Evolutionary conservation across 2,329 filamentous ascomycete species (phyloP), one percentile per base, ranked within the genome.

Genomic region (Colletotrichum horii): DNA sequence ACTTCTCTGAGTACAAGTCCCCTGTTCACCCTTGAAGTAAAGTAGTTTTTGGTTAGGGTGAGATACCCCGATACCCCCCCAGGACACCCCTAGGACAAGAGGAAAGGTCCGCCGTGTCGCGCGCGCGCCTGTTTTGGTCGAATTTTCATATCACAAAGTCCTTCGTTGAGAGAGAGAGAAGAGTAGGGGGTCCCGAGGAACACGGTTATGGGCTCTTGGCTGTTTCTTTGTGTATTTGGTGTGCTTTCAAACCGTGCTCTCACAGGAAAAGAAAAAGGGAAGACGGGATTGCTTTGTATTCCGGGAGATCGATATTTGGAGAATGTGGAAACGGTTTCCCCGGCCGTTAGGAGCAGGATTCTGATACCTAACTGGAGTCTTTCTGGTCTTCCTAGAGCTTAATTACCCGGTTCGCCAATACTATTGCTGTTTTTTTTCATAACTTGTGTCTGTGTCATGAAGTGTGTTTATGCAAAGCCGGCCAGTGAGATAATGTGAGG

Each of bases 1-100:
- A 61, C 69, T 77, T 77, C 36, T 71, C 48, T 28, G 75, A 77
- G 64, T 71, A 70, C 68, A 77, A 72, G 73, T 71, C 71, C 16
- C 71, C 71, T 15, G 71, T 75, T 15, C 66, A 76, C 71, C 28
- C 66, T 70, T 76, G 62, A 75, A 22, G 43, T 48, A 48, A 52
- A 22, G 43, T 52, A 52, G 28, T 56, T 67, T 62, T 64, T 62
- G 62, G 56, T 38, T 70, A 67, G 71, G 62, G 66, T 75, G 71
- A 64, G 66, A 66, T 74, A 75, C 66, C 71, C 66, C 66, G 36
- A 76, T 76, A 71, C 61, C 65, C 61, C 34, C 61, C 19, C 52
- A 30, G 62, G 60, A 66, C 64, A 75, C n/a, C 55, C 34, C 55
- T 61, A 71, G 38, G 56, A 48, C 26, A 30, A 61, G 48, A 66